Base-by-base conservation (phyloP, 2,329 filamentous ascomycete species). In the Hypoxylon sp. region DNA sequence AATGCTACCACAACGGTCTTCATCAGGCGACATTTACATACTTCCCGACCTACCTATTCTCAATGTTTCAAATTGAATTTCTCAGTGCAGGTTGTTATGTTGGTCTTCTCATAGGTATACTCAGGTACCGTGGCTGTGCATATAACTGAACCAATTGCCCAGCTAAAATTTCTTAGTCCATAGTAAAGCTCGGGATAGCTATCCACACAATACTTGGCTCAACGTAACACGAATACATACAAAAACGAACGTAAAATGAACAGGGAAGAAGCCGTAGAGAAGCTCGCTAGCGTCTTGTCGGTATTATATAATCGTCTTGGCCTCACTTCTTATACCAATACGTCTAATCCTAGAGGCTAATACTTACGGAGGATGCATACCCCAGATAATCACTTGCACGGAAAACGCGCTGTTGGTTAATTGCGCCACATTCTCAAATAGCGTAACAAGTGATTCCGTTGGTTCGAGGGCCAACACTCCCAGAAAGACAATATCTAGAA, bases 331-430 rank as follows among this genome's bases (percentile, higher is more conserved):
- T 13, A 31, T 31, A 10, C 17, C 35, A 10, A n/a, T 24, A 24
- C 24, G 14, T 8, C 44, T 55, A 5, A 14, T 55, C 19, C 33
- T 29, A 4, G 31, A 55, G 19, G 22, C 52, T 55, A 24, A 46
- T 33, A 19, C 26, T 19, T n/a, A 35, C 26, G 19, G 26, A 57
- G 53, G 53, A 57, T 57, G 6, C 53, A 31, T 33, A 57, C 14
- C 53, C 53, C 39, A 57, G 53, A 57, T 33, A 33, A 55, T 29
- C 39, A n/a, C 17, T n/a, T 13, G 33, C 44, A 19, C 10, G 9
- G 39, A 46, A 26, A 33, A 33, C 17, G 13, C 2, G 24, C 26
- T n/a, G 26, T 13, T n/a, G n/a, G 14, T 31, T 29, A 31, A 31
- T 19, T 35, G n/a, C n/a, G 39, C 53, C 37, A 24, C 24, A 33